phyloP scores from a whole-genome alignment of 805 yeast genomes.

The Candida mattraensis region DNA sequence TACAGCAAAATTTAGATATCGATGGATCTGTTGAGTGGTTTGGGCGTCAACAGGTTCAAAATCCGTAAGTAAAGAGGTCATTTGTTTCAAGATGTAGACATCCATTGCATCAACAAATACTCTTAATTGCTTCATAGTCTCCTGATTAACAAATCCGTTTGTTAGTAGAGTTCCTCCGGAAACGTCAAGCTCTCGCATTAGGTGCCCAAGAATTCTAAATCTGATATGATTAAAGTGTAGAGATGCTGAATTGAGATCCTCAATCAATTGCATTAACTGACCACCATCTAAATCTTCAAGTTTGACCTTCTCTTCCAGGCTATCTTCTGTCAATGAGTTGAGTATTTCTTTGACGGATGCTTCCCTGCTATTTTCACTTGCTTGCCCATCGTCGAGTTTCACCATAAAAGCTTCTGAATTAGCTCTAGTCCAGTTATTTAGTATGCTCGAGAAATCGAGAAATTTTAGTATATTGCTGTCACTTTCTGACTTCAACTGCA shows the following conservation, averaged over 20 bases:
- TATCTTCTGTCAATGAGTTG: constrained; percentile 20
- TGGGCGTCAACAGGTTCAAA: not conserved
- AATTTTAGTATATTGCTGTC: constrained; percentile 1
- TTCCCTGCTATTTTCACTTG: constrained; percentile 15
- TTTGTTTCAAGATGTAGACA: constrained; percentile 20
- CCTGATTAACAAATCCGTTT: constrained; percentile 20
- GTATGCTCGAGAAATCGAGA: constrained; percentile 8
- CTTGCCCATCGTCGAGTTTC: constrained; percentile 17
- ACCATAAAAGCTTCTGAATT: constrained; percentile 26
- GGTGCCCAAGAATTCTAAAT: constrained; percentile 24
- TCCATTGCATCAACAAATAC: constrained; percentile 30
- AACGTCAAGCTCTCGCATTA: constrained; percentile 16
- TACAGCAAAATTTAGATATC: constrained; percentile 25
- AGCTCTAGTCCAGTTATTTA: constrained; percentile 23
- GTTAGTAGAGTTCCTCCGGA: constrained; percentile 27
- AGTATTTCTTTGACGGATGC: constrained; percentile 34
- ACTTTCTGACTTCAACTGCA: constrained; percentile 1
- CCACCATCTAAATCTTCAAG: constrained; percentile 24
- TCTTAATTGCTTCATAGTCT: constrained; percentile 22
- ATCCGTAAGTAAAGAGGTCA: constrained; percentile 6
- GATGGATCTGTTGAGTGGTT: not conserved
- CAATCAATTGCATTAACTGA: constrained; percentile 16
- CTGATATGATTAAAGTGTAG: constrained; percentile 32
- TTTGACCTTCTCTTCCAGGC: constrained; percentile 11
- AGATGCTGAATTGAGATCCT: constrained; percentile 15